Conservation (phyloP, 306 rosid species). For the Sicyos baderoa region DNA sequence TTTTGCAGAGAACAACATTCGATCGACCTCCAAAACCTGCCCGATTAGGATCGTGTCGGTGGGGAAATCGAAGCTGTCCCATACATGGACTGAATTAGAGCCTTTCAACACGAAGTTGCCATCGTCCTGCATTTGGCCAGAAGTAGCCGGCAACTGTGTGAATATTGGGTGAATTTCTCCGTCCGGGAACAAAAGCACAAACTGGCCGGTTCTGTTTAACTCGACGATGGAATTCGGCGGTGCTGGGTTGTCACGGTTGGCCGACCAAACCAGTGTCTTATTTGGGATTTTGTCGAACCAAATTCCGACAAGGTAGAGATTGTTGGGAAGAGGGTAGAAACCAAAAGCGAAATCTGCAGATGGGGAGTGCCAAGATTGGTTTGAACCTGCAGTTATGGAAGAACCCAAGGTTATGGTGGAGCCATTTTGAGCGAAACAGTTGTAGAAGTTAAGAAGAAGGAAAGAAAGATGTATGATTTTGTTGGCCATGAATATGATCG, state of each 20-base stretch:
- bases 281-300: background rate
- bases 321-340: background rate
- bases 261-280: conserved; percentile 1
- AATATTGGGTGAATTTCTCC: background rate
- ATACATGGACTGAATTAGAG: background rate
- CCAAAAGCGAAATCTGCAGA: conserved; percentile 12
- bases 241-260: conserved; percentile 9
- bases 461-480: background rate
- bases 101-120: conserved; percentile 8
- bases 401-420: background rate
- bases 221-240: background rate
- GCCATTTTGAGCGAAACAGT: background rate
- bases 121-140: background rate
- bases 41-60: background rate
- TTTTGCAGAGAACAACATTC: conserved; percentile 1
- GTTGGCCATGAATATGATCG: too few species aligned
- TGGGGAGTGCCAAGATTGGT: conserved; percentile 4
- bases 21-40: background rate
- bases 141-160: background rate
- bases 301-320: conserved; percentile 5
- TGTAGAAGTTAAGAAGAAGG: background rate
- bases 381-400: conserved; percentile 6
- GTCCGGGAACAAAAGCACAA: background rate
- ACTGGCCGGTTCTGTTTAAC: background rate
- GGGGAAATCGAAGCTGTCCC: background rate